phyloP scores from a whole-genome alignment of 306 rosid genomes.

The Prunus kanzakura region DNA sequence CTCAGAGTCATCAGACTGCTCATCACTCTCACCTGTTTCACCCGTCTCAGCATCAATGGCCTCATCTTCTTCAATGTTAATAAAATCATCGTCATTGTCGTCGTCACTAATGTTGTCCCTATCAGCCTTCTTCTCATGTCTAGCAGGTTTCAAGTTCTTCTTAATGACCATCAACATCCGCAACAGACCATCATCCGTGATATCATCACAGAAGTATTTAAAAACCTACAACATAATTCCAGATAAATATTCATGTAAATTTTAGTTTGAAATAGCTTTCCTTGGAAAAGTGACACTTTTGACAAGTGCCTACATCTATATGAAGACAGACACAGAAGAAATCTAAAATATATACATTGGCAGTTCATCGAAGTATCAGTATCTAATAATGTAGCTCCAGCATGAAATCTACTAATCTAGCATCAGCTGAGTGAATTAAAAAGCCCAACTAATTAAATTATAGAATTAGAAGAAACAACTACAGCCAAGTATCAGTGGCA shows the following conservation, averaged over 20 bases:
- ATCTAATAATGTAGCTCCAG: neutral
- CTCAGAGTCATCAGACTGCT: conserved; percentile 48
- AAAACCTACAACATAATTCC: conserved; percentile 58
- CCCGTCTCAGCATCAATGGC: conserved; percentile 75
- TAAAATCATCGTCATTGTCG: conserved; percentile 57
- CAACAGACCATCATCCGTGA: conserved; percentile 72
- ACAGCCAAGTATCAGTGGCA: neutral
- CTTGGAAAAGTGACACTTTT: neutral
- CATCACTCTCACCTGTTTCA: conserved; percentile 81
- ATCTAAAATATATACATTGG: neutral
- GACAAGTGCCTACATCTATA: neutral
- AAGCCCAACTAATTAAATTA: neutral
- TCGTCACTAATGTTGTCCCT: conserved; percentile 46
- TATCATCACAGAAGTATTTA: conserved; percentile 65
- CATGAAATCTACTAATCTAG: neutral
- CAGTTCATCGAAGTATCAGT: neutral
- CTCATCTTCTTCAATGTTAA: conserved; percentile 75
- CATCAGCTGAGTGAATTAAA: neutral
- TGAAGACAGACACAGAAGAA: neutral
- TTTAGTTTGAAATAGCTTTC: neutral
- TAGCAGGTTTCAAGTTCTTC: conserved; percentile 72
- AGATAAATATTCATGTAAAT: neutral
- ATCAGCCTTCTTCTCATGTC: conserved; percentile 66
- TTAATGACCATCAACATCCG: conserved; percentile 79
- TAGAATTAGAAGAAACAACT: neutral